Percentiles rank a stretch among this genome's conserved stretches.
Conservation (phyloP, 2,329 filamentous ascomycete genomes). For the Didymella pomorum region DNA sequence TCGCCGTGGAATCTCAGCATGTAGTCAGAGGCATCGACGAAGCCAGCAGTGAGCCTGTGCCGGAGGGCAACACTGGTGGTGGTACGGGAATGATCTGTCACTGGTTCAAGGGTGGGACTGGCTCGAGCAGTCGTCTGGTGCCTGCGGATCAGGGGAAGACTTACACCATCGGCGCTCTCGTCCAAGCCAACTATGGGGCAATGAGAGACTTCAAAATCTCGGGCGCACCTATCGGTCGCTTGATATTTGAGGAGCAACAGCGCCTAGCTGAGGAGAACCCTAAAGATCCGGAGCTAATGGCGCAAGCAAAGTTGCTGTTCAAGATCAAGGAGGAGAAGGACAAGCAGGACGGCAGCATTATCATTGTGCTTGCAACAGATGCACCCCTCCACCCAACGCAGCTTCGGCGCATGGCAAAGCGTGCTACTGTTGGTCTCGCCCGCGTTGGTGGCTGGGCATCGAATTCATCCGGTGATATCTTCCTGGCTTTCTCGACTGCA, state of each 20-base stretch:
- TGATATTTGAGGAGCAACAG: constrained; percentile 60
- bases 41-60: constrained; percentile 61
- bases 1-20: constrained; percentile 63
- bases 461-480: constrained; percentile 72
- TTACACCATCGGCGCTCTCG: constrained; percentile 69
- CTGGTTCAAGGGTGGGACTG: constrained; percentile 72
- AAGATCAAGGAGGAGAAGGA: constrained; percentile 52
- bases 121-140: constrained; percentile 66
- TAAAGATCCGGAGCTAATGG: constrained; percentile 35
- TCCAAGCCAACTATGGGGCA: constrained; percentile 72
- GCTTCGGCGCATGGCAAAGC: constrained; percentile 65
- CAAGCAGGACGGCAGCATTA: constrained; percentile 69
- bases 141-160: constrained; percentile 39
- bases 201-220: constrained; percentile 65
- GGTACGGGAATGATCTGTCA: constrained; percentile 75
- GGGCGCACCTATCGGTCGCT: constrained; percentile 68
- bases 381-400: constrained; percentile 67
- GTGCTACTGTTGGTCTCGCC: constrained; percentile 68
- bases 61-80: constrained; percentile 70
- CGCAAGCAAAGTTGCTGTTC: constrained; percentile 40
- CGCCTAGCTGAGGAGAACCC: constrained; percentile 47
- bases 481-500: constrained; percentile 71
- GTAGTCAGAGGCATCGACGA: constrained; percentile 63
- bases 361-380: constrained; percentile 68
- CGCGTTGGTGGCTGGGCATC: constrained; percentile 68